These are phyloP conservation scores for Debaryomyces psychrophilus DNA, from an alignment of 1,139 yeast species.

Conservation along the genomic window DNA sequence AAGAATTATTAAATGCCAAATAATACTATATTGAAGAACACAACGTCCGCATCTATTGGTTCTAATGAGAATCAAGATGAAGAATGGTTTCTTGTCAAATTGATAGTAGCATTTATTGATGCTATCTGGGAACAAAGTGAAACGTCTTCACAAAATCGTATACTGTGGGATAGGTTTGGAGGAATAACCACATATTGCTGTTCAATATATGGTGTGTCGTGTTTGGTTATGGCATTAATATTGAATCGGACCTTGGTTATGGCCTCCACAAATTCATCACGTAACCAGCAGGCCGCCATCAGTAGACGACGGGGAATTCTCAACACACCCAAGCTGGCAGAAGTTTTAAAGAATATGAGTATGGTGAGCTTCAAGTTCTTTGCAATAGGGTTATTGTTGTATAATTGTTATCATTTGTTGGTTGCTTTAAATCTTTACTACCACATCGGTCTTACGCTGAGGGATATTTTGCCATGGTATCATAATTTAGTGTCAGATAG, in stretches of 20 bases:
- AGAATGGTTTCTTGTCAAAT: conserved; percentile 9
- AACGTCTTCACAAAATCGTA: conserved; percentile 11
- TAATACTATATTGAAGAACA: conserved; percentile 2
- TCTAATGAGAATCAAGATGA: conserved; percentile 1
- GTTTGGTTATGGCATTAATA: conserved; percentile 66
- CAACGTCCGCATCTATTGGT: neutral
- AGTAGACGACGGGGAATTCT: conserved; percentile 19
- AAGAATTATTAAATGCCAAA: conserved; percentile 2
- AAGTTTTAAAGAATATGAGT: conserved; percentile 24
- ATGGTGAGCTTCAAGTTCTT: conserved; percentile 37
- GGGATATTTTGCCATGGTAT: conserved; percentile 25
- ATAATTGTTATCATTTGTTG: conserved; percentile 39
- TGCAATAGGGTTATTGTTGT: conserved; percentile 37
- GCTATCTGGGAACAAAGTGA: conserved; percentile 30
- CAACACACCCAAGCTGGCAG: conserved; percentile 20
- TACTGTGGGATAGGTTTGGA: conserved; percentile 21
- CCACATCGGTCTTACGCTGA: conserved; percentile 24
- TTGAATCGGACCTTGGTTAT: conserved; percentile 67
- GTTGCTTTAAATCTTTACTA: conserved; percentile 36
- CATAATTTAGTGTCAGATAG: conserved; percentile 23
- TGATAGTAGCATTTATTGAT: conserved; percentile 24
- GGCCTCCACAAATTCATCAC: conserved; percentile 57
- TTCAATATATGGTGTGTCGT: conserved; percentile 39
- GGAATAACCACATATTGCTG: conserved; percentile 35
- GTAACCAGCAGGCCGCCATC: conserved; percentile 26